A percentile compares a stretch with the other conserved stretches of the same genome.
phyloP scores from a whole-genome alignment of 2,329 filamentous ascomycete species.

The Pestalotiopsis sp. region DNA sequence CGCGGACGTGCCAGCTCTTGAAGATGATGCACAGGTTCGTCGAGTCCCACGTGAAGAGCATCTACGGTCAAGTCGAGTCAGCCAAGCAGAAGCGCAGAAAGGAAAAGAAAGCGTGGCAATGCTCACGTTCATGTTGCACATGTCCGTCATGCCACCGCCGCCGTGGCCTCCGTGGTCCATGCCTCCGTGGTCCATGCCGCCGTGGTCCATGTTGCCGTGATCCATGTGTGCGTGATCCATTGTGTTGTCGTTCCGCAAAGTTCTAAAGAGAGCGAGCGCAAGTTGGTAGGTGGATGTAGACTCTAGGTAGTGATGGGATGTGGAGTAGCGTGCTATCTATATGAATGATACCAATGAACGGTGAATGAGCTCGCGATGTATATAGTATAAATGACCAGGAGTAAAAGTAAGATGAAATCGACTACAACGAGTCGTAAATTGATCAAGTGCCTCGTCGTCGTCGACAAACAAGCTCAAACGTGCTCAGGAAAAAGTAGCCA shows the following conservation, averaged over 20 bases:
- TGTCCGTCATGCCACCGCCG: slow-evolving; percentile 59
- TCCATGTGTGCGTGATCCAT: slow-evolving; percentile 28
- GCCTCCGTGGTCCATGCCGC: slow-evolving; percentile 46
- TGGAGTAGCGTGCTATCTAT: background rate
- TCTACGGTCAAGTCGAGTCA: slow-evolving; percentile 53
- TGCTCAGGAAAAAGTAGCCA: slow-evolving; percentile 32
- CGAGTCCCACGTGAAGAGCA: slow-evolving; percentile 98
- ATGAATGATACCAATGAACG: background rate
- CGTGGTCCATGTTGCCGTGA: slow-evolving; percentile 49
- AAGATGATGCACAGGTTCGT: slow-evolving; percentile 96
- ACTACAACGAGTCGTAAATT: background rate
- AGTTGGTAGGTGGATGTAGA: background rate
- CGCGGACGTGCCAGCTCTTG: slow-evolving; percentile 82
- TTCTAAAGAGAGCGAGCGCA: background rate
- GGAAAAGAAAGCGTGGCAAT: background rate
- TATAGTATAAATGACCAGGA: background rate
- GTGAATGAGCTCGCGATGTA: background rate
- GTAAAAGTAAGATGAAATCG: background rate
- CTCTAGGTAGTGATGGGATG: background rate
- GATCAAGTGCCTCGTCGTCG: background rate
- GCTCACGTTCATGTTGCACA: slow-evolving; percentile 90
- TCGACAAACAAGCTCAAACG: slow-evolving; percentile 41
- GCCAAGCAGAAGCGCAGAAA: background rate
- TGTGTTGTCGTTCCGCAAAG: background rate
- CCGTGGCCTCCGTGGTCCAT: slow-evolving; percentile 60